Evolutionary conservation across 768 basidiomycete genomes (phyloP).

Genomic region (Boletus reticuloceps): DNA sequence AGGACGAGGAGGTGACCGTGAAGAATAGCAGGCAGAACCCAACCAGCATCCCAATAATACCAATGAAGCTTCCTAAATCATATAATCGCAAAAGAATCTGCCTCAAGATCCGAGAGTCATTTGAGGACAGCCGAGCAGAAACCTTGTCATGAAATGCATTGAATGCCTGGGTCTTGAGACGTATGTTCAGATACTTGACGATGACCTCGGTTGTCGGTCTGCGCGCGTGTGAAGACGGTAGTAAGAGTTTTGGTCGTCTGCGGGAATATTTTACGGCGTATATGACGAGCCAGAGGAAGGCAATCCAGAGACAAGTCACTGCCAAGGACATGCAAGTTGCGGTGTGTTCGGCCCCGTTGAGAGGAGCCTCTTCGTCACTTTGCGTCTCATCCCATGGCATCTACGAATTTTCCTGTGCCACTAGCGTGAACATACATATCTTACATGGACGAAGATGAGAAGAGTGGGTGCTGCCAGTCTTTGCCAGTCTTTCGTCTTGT

Average conservation of each 20-base stretch:
- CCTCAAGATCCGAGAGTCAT: slow-evolving; percentile 26
- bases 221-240: slow-evolving; percentile 23
- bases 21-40: slow-evolving; percentile 40
- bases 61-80: slow-evolving; percentile 45
- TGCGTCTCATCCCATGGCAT: too few species aligned
- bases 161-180: slow-evolving; percentile 47
- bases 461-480: too few species aligned
- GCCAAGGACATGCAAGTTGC: slow-evolving; percentile 17
- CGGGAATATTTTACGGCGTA: slow-evolving; percentile 23
- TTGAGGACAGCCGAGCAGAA: slow-evolving; percentile 32
- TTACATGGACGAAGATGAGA: slow-evolving; percentile 27
- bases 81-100: slow-evolving; percentile 40
- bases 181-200: slow-evolving; percentile 29
- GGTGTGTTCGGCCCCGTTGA: too few species aligned
- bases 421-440: too few species aligned
- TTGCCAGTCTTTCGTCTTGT: too few species aligned
- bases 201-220: slow-evolving; percentile 18
- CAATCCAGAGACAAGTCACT: slow-evolving; percentile 19
- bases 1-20: slow-evolving; percentile 27
- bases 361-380: too few species aligned
- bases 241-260: slow-evolving; percentile 13
- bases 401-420: too few species aligned
- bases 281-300: slow-evolving; percentile 24
- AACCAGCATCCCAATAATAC: slow-evolving; percentile 47
- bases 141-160: slow-evolving; percentile 50